phyloP scores from a whole-genome alignment of 2,329 filamentous ascomycete genomes.

The Hirsutella thompsonii region DNA sequence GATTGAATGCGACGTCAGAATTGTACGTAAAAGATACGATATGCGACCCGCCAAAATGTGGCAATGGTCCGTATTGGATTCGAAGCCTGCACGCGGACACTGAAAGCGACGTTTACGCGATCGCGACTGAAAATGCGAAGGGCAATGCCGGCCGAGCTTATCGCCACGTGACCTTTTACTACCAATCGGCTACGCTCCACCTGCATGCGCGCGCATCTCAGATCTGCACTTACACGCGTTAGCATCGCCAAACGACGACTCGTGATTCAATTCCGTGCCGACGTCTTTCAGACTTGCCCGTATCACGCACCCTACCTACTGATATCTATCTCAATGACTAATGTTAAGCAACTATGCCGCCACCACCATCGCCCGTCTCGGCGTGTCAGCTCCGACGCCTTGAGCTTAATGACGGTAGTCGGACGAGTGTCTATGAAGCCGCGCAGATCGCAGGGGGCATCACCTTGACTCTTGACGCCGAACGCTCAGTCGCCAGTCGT shows the following conservation, averaged over 20 bases:
- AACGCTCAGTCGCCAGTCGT: conserved; percentile 6
- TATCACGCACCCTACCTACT: no score
- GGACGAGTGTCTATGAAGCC: conserved; percentile 10
- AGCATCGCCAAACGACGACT: background rate
- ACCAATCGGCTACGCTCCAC: conserved; percentile 14
- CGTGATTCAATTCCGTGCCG: background rate
- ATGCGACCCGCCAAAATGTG: no score
- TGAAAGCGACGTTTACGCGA: conserved; percentile 5
- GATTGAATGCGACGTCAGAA: no score
- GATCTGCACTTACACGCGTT: background rate
- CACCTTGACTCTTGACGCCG: conserved; percentile 15
- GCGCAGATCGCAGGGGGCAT: conserved; percentile 8
- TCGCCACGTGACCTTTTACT: conserved; percentile 8
- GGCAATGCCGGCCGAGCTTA: conserved; percentile 4
- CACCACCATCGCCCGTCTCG: conserved; percentile 16
- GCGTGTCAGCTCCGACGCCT: conserved; percentile 15
- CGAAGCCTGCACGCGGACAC: background rate
- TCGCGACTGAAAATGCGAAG: conserved; percentile 9
- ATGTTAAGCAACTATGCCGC: conserved; percentile 9
- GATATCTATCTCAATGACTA: background rate
- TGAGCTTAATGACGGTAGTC: conserved; percentile 13
- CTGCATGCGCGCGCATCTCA: background rate
- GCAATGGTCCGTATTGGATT: background rate
- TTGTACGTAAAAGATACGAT: background rate
- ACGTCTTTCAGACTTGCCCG: no score